These are phyloP conservation scores for Metschnikowia matae DNA, from an alignment of 805 yeast species.

Conservation along the genomic window DNA sequence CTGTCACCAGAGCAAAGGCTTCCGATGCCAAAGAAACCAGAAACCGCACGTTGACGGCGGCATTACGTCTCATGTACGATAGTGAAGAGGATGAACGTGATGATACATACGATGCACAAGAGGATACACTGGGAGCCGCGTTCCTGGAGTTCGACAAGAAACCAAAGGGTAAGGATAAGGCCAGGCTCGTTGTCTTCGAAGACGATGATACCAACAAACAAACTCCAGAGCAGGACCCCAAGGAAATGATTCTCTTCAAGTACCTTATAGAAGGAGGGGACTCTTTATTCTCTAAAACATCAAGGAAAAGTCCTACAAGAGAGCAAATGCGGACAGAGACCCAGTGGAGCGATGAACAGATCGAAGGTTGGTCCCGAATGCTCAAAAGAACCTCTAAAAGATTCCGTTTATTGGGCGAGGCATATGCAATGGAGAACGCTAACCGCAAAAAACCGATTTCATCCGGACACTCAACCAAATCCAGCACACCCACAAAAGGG, in stretches of 20 bases:
- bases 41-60: constrained; percentile 55
- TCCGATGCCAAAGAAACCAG: constrained; percentile 36
- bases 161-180: constrained; percentile 12
- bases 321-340: constrained; percentile 47
- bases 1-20: background rate
- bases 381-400: constrained; percentile 60
- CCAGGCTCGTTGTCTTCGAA: constrained; percentile 28
- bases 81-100: constrained; percentile 85
- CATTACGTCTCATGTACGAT: constrained; percentile 60
- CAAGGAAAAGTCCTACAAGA: constrained; percentile 52
- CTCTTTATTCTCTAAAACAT: constrained; percentile 34
- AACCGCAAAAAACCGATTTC: constrained; percentile 6
- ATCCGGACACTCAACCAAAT: background rate
- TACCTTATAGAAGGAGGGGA: constrained; percentile 48
- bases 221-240: constrained; percentile 29
- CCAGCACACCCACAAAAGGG: background rate
- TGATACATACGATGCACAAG: constrained; percentile 64
- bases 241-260: constrained; percentile 56
- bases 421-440: constrained; percentile 26
- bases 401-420: constrained; percentile 59
- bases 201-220: constrained; percentile 17
- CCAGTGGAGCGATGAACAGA: constrained; percentile 82
- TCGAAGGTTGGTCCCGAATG: constrained; percentile 91
- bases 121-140: constrained; percentile 31
- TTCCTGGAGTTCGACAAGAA: constrained; percentile 8